Conservation (phyloP, 345 rosid species). For the Hibiscus syriacus region DNA sequence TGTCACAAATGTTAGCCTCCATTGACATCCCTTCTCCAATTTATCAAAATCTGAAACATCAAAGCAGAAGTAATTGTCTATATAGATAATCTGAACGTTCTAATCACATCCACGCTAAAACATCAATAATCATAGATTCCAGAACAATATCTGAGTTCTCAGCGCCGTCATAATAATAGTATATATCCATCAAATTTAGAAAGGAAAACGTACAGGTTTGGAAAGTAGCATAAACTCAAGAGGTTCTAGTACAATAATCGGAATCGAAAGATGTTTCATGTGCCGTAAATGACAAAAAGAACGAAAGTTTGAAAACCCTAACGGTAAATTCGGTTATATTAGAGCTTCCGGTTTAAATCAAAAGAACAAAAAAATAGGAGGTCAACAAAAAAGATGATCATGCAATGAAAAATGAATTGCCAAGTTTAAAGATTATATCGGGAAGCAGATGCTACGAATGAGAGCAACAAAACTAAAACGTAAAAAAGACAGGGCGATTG, state of each 20-base stretch:
- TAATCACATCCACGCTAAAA: slow-evolving; percentile 21
- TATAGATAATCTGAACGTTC: slow-evolving; percentile 11
- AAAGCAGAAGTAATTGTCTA: slow-evolving; percentile 9
- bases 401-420: neutral
- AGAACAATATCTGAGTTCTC: slow-evolving; percentile 4
- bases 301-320: slow-evolving; percentile 19
- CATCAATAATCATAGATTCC: slow-evolving; percentile 15
- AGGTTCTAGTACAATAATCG: slow-evolving; percentile 3
- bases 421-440: neutral
- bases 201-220: neutral
- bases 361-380: neutral
- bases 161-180: neutral
- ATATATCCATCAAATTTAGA: neutral
- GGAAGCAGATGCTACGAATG: neutral
- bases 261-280: slow-evolving; percentile 11
- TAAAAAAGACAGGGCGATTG: slow-evolving; percentile 4
- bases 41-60: slow-evolving; percentile 13
- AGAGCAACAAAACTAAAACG: slow-evolving; percentile 4
- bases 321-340: neutral
- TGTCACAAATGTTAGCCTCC: slow-evolving; percentile 65
- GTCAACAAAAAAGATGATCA: slow-evolving; percentile 9
- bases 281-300: neutral
- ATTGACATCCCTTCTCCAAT: slow-evolving; percentile 22
- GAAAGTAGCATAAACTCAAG: neutral
- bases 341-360: neutral